Conservation (phyloP, 345 rosid genomes). For the Camelina sativa region DNA sequence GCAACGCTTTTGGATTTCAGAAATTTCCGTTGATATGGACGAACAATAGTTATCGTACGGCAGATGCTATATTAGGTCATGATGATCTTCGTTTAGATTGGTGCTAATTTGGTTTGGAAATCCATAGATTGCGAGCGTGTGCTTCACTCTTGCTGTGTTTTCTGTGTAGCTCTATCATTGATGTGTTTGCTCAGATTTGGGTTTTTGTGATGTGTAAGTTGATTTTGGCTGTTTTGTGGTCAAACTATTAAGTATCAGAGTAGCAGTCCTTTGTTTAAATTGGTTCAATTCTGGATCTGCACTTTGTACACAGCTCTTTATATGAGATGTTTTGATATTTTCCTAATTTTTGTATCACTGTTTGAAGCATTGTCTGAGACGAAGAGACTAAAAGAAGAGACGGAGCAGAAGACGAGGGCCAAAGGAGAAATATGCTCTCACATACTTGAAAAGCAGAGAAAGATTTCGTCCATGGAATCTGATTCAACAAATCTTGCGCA, state of each 20-base stretch:
- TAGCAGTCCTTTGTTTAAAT: background rate
- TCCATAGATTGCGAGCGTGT: background rate
- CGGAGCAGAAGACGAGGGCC: slow-evolving; percentile 52
- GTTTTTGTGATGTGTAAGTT: slow-evolving; percentile 2
- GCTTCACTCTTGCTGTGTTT: background rate
- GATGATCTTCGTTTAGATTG: slow-evolving; percentile 7
- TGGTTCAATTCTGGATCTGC: slow-evolving; percentile 3
- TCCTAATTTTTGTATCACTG: background rate
- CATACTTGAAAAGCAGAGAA: slow-evolving; percentile 64
- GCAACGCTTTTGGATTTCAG: slow-evolving; percentile 2
- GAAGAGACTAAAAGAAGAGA: slow-evolving; percentile 54
- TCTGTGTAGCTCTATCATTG: too few species aligned
- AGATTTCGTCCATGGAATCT: slow-evolving; percentile 55
- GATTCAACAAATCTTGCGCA: slow-evolving; percentile 66
- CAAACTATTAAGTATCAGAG: slow-evolving; percentile 6
- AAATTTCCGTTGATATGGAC: background rate
- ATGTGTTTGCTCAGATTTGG: background rate
- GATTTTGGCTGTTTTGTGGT: slow-evolving; percentile 20
- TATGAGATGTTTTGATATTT: too few species aligned
- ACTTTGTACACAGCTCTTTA: background rate
- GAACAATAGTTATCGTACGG: background rate
- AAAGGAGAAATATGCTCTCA: slow-evolving; percentile 66
- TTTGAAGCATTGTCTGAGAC: slow-evolving; percentile 58
- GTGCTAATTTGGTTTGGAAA: background rate
- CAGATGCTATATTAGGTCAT: slow-evolving; percentile 6